Evolutionary conservation across 164 flowering plant species (phyloP).

Genomic region (Sextonia rubra): DNA sequence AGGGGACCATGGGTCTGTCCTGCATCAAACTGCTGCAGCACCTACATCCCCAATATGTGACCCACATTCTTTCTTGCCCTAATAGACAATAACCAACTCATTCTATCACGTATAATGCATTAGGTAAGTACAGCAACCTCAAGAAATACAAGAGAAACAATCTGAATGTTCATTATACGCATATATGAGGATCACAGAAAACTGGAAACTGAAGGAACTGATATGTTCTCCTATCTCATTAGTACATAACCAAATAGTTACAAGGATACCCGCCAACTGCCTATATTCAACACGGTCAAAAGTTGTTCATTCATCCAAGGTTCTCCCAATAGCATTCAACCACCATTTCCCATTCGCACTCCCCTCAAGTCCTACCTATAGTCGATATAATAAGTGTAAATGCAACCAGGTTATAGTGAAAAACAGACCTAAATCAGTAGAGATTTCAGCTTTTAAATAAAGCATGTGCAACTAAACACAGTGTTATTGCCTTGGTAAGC

Average conservation of each 20-base stretch:
- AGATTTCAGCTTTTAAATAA: not conserved
- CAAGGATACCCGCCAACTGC: slow-evolving; percentile 89
- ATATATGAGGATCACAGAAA: not conserved
- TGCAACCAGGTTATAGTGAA: not conserved
- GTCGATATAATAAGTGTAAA: not conserved
- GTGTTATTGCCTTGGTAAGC: too few species aligned
- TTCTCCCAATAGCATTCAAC: too few species aligned
- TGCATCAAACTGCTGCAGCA: slow-evolving; percentile 91
- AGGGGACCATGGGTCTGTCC: too few species aligned
- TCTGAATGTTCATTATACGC: not conserved
- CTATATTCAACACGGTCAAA: slow-evolving; percentile 89
- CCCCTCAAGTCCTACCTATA: slow-evolving; percentile 93
- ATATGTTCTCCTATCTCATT: too few species aligned
- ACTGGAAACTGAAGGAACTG: not conserved
- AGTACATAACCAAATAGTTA: slow-evolving; percentile 67
- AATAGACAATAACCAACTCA: slow-evolving; percentile 3
- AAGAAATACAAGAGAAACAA: not conserved
- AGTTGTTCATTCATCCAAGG: slow-evolving; percentile 63
- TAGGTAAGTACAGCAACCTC: not conserved
- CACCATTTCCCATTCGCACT: too few species aligned
- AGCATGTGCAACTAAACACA: too few species aligned
- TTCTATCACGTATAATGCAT: not conserved
- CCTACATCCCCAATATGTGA: slow-evolving; percentile 86
- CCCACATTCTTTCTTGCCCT: slow-evolving; percentile 68
- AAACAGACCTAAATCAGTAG: not conserved